Base-by-base conservation (phyloP, 2,329 filamentous ascomycete genomes). In the Fusarium aywerte region DNA sequence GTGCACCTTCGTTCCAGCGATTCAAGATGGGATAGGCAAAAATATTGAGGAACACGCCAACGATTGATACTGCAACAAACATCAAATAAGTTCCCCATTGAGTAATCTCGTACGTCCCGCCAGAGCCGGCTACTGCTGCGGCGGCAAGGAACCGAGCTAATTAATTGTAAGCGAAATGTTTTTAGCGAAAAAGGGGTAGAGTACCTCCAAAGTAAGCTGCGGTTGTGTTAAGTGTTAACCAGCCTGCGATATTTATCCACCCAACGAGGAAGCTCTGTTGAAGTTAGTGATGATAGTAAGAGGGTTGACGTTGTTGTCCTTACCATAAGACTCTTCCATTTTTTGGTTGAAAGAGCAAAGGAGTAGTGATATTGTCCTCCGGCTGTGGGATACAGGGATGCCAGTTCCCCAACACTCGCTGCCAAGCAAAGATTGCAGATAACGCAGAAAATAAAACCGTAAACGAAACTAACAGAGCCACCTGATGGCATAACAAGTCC, bases 241-340 rank as follows among this genome's bases (percentile, higher is more conserved):
- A 83, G 6, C 81, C 81, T 16, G 77, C 76, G 50, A 82, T 82
- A 45, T 78, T 82, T 18, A 77, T 78, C 81, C 80, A 82, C 25
- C 80, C 80, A 18, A 80, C 76, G 58, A 78, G 76, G 50, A 83
- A 82, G 68, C 79, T 81, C 76, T 81, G 21, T 16, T 33, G 1
- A 15, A 4, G 29, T 70, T 16, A 70, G 63, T 6, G 25, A 2
- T 5, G 5, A 4, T 2, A 0, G 6, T 20, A 13, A 1, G 16
- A 11, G 12, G 7, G 5, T 5, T 7, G 13, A 52, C 9, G 20
- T 3, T 27, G 18, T 16, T 15, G 6, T 25, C 16, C 69, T 39
- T 44, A 79, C 79, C 71, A 78, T 76, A 0, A 73, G 58, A n/a
- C 72, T 77, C 55, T 73, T 79, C 80, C 80, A 82, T 47, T 69